Percentiles rank a stretch among this genome's conserved stretches.
Conservation (phyloP, 805 yeast genomes). For the Wickerhamiella vanderwaltii region DNA sequence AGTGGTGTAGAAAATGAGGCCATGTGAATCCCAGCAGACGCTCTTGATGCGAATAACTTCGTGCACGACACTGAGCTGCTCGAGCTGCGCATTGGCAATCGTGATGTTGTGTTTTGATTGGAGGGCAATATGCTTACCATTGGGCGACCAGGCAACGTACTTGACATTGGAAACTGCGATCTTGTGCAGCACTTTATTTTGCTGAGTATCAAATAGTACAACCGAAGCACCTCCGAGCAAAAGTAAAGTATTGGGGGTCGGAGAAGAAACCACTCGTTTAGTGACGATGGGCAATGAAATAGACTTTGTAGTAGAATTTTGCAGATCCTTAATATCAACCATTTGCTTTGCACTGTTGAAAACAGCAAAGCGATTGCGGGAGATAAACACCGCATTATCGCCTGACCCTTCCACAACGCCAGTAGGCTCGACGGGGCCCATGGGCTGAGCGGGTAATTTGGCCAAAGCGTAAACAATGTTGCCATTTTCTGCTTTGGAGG, state of each 20-base stretch:
- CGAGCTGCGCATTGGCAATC: slow-evolving; percentile 68
- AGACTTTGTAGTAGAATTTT: slow-evolving; percentile 68
- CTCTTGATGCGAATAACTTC: slow-evolving; percentile 94
- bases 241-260: slow-evolving; percentile 74
- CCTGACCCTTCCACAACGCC: slow-evolving; percentile 70
- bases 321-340: slow-evolving; percentile 75
- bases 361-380: slow-evolving; percentile 87
- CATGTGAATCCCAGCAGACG: slow-evolving; percentile 94
- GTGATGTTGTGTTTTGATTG: slow-evolving; percentile 87
- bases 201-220: slow-evolving; percentile 82
- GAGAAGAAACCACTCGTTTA: slow-evolving; percentile 53
- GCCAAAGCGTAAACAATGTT: slow-evolving; percentile 63
- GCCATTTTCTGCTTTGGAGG: slow-evolving; percentile 45
- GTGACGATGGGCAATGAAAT: slow-evolving; percentile 46
- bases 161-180: slow-evolving; percentile 59
- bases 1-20: slow-evolving; percentile 85
- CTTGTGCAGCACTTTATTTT: slow-evolving; percentile 63
- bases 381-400: slow-evolving; percentile 76
- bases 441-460: slow-evolving; percentile 68
- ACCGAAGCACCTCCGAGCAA: slow-evolving; percentile 63
- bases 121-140: slow-evolving; percentile 77
- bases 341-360: slow-evolving; percentile 50
- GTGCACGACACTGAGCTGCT: slow-evolving; percentile 70
- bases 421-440: slow-evolving; percentile 92
- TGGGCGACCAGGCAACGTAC: slow-evolving; percentile 79